Percentiles rank a stretch among this genome's conserved stretches.
Evolutionary conservation across 371 early-diverging fungal genomes (phyloP).

Genomic region (Conidiobolus incongruus): DNA sequence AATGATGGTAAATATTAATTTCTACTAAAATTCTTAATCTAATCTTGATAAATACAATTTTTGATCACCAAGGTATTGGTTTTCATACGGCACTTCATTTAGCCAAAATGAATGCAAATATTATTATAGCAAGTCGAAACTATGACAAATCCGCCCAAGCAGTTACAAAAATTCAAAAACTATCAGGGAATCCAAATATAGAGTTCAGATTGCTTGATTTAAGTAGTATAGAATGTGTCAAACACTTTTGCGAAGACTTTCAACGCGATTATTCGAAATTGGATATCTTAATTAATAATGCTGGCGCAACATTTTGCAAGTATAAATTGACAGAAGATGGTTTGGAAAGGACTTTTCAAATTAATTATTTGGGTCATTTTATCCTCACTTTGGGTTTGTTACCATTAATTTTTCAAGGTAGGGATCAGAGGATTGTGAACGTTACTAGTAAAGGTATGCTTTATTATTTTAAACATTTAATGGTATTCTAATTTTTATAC

Average conservation of each 20-base stretch:
- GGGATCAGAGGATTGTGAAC: background rate
- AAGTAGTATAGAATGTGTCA: slow-evolving; percentile 6
- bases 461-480: too few species aligned
- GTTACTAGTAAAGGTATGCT: background rate
- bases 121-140: slow-evolving; percentile 36
- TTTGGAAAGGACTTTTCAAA: background rate
- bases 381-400: background rate
- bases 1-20: too few species aligned
- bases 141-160: slow-evolving; percentile 15
- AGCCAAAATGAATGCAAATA: slow-evolving; percentile 26
- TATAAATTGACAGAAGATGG: background rate
- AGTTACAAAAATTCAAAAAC: slow-evolving; percentile 19
- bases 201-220: slow-evolving; percentile 10
- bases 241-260: slow-evolving; percentile 8
- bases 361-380: background rate
- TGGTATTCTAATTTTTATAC: too few species aligned
- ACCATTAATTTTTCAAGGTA: background rate
- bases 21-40: too few species aligned
- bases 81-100: slow-evolving; percentile 26
- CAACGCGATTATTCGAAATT: slow-evolving; percentile 3
- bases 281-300: slow-evolving; percentile 7
- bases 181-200: too few species aligned
- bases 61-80: slow-evolving; percentile 44
- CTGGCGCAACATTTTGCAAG: background rate
- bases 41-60: too few species aligned